Conservation (phyloP, 306 rosid species). For the Heteromeles arbutifolia region DNA sequence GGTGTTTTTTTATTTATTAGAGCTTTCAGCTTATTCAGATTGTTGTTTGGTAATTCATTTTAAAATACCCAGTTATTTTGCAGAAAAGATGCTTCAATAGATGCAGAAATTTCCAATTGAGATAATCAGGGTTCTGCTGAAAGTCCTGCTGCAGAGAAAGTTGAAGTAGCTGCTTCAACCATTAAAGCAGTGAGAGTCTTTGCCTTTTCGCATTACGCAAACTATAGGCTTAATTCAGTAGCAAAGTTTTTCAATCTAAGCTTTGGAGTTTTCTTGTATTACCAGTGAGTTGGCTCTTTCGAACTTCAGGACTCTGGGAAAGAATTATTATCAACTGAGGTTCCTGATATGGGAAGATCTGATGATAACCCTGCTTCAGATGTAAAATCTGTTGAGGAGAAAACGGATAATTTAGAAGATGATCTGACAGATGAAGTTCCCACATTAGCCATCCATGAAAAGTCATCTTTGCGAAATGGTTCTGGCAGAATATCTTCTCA, state of each 20-base stretch:
- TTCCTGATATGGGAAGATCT: constrained; percentile 38
- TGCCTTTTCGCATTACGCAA: constrained; percentile 15
- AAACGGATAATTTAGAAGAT: constrained; percentile 38
- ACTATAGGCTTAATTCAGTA: constrained; percentile 4
- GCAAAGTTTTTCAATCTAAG: constrained; percentile 9
- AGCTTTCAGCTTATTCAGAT: background rate
- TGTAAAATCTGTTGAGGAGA: constrained; percentile 38
- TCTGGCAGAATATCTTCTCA: constrained; percentile 38
- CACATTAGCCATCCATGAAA: constrained; percentile 63
- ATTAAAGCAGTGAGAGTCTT: constrained; percentile 27
- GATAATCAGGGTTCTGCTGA: constrained; percentile 47
- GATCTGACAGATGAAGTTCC: constrained; percentile 64
- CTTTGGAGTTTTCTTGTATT: constrained; percentile 17
- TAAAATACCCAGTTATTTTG: constrained; percentile 24
- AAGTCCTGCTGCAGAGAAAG: constrained; percentile 44
- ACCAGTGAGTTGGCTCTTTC: constrained; percentile 25
- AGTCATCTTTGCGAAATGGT: constrained; percentile 45
- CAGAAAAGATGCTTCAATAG: constrained; percentile 67
- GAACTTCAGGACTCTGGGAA: constrained; percentile 51
- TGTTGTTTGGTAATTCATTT: constrained; percentile 28
- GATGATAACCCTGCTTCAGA: constrained; percentile 44
- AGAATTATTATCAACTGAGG: constrained; percentile 36
- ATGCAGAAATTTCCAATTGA: constrained; percentile 55
- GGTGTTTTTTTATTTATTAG: background rate
- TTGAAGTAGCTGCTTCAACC: constrained; percentile 45